These are phyloP conservation scores for Colletotrichum tropicale DNA, from an alignment of 2,329 filamentous ascomycete species.

Conservation along the genomic window DNA sequence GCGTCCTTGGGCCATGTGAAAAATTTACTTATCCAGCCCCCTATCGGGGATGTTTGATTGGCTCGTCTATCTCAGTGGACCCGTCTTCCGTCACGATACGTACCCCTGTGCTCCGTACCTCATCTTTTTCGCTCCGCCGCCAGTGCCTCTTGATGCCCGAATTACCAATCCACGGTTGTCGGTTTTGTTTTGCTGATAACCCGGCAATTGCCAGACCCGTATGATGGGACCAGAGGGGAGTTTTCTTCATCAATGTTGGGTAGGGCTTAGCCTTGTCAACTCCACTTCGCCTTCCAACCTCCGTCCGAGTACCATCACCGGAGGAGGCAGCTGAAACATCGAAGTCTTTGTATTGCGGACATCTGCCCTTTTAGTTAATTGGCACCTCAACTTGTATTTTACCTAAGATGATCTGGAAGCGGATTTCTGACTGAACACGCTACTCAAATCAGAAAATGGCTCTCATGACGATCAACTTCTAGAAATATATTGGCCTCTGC, in stretches of 20 bases:
- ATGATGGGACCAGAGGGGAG: background rate
- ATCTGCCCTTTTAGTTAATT: background rate
- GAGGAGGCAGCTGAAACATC: background rate
- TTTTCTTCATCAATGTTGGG: background rate
- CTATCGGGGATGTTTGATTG: conserved; percentile 11
- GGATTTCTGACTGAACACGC: background rate
- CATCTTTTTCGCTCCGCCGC: conserved; percentile 14
- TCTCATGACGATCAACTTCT: background rate
- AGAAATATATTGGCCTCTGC: background rate
- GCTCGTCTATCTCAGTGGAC: background rate
- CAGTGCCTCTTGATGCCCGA: conserved; percentile 10
- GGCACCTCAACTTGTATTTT: background rate
- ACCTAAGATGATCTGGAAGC: background rate
- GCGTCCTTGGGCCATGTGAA: conserved; percentile 25
- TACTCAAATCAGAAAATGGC: background rate
- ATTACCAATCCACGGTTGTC: conserved; percentile 3
- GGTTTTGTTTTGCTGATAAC: background rate
- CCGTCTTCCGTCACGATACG: conserved; percentile 2
- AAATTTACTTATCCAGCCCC: conserved; percentile 16
- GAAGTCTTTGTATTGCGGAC: background rate
- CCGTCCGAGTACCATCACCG: background rate
- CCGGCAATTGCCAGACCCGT: background rate
- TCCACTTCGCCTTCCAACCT: background rate
- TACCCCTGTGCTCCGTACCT: conserved; percentile 10
- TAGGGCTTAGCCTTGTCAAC: background rate